These are phyloP conservation scores for Kitagawia praeruptora DNA, from an alignment of 129 eudicot genomes.

Conservation along the genomic window DNA sequence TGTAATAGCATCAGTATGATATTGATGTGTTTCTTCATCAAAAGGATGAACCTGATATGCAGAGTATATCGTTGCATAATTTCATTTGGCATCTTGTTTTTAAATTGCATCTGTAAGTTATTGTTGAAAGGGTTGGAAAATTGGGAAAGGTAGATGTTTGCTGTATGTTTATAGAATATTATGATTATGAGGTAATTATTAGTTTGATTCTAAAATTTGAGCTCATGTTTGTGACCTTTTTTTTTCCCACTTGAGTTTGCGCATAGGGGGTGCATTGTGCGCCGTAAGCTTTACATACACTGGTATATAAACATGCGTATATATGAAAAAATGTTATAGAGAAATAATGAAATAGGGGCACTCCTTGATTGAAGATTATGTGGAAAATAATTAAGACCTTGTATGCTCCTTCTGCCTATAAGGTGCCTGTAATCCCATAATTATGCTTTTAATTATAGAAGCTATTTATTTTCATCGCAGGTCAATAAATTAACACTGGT, in stretches of 20 bases:
- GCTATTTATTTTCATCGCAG: conserved; percentile 34
- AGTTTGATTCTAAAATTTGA: not conserved
- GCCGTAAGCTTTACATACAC: not conserved
- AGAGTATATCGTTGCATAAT: not conserved
- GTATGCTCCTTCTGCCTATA: not conserved
- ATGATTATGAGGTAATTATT: not conserved
- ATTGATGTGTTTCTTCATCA: not conserved
- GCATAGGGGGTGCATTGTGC: not conserved
- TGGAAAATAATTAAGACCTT: not conserved
- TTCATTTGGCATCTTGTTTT: not conserved
- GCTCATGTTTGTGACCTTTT: not conserved
- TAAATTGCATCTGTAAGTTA: not conserved
- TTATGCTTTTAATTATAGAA: not conserved
- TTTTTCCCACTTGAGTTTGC: not conserved
- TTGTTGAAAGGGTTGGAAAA: not conserved
- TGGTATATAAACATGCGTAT: not conserved
- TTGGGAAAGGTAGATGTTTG: not conserved
- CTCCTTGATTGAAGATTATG: not conserved
- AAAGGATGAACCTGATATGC: not conserved
- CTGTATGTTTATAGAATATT: not conserved
- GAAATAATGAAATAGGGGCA: not conserved
- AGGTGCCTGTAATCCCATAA: not conserved
- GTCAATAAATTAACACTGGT: conserved; percentile 64
- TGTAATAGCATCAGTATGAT: not conserved
- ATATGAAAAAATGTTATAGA: not conserved